Evolutionary conservation across 2,329 filamentous ascomycete species (phyloP), one percentile per base, ranked within the genome.

Genomic region (Xylariaceae sp.): DNA sequence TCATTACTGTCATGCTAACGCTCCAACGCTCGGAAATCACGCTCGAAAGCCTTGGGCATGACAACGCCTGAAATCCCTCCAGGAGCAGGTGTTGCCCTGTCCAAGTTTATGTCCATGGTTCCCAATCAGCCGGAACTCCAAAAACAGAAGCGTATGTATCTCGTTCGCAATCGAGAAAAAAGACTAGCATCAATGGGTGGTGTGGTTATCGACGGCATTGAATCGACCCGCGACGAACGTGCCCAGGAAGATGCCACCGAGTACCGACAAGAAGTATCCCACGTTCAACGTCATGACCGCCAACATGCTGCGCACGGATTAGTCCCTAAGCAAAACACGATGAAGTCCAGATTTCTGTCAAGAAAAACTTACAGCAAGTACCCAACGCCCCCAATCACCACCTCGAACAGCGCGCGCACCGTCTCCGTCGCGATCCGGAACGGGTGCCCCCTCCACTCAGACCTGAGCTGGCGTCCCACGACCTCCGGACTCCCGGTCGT

Each of bases 201-300:
- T 17, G 30, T 32, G 30, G 30, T 32, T 32, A n/a, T 32, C 30
- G 30, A 32, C 30, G 13, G 41, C 44, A 16, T 48, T 42, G 18
- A 56, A 54, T 30, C 54, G 51, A 32, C 54, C 54, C 19, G 47
- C 49, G 13, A 55, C 34, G 18, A 56, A 56, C 6, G 54, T 44
- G 12, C 54, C 54, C 2, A 56, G 52, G 31, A 56, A 56, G 29
- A 56, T 55, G 13, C 57, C 57, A 9, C 44, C 56, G 13, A 60
- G 45, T 2, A 60, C 55, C 3, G 57, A 60, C 11, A 57, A 44
- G 38, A 60, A 60, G 41, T 60, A 60, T 22, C 57, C 57, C 3
- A 60, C 46, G 34, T 60, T 60, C 49, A 60, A 56, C 16, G 57
- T 59, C 57, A 60, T 60, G 6, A 60, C 55, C 7, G 57, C 56